Conservation (phyloP, 768 basidiomycete genomes). For the Suillus placidus region DNA sequence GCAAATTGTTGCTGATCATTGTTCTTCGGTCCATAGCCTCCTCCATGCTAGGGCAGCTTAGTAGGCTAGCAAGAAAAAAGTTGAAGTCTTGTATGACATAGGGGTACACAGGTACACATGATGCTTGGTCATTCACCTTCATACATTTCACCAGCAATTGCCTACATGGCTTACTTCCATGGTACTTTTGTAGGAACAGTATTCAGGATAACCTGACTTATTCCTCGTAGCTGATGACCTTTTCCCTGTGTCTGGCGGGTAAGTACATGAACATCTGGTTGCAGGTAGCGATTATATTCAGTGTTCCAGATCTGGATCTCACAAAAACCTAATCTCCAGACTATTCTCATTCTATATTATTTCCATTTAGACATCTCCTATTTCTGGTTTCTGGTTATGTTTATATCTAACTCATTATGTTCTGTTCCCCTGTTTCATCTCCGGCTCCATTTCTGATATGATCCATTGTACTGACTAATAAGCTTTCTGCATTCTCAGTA, state of each 20-base stretch:
- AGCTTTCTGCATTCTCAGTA: too few relatives aligned
- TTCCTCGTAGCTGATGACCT: neutral
- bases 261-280: constrained; percentile 29
- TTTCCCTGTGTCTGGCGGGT: constrained; percentile 10
- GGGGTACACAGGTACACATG: neutral
- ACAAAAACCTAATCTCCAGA: too few relatives aligned
- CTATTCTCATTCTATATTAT: too few relatives aligned
- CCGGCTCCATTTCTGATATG: too few relatives aligned
- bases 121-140: neutral
- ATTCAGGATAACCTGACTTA: constrained; percentile 18
- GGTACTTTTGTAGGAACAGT: constrained; percentile 21
- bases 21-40: constrained; percentile 25
- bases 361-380: too few relatives aligned
- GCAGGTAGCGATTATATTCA: constrained; percentile 30
- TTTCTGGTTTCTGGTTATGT: too few relatives aligned
- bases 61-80: constrained; percentile 28
- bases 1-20: neutral
- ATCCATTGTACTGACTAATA: too few relatives aligned
- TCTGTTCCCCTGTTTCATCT: too few relatives aligned
- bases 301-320: too few relatives aligned
- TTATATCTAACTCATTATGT: too few relatives aligned
- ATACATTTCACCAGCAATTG: neutral
- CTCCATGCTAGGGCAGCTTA: constrained; percentile 29
- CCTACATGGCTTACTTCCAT: constrained; percentile 15
- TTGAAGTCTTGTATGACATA: constrained; percentile 31